phyloP scores from a whole-genome alignment of 164 flowering plant species.

The Kingdonia uniflora region DNA sequence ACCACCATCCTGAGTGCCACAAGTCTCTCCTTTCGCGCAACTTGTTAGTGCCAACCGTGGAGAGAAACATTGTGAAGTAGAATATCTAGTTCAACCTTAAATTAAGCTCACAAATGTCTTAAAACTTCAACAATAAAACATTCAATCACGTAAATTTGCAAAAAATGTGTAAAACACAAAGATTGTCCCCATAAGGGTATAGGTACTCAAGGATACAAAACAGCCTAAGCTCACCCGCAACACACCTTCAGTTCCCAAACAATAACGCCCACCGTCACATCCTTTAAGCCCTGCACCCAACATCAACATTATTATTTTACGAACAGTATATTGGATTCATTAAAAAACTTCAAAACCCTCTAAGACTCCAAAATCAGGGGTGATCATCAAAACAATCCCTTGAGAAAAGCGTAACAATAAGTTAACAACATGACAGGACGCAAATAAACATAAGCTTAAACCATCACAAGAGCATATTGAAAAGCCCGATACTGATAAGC shows the following conservation, averaged over 20 bases:
- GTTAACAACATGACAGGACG: too few species aligned
- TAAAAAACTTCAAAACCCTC: too few species aligned
- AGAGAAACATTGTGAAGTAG: constrained; percentile 66
- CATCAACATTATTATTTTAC: neutral
- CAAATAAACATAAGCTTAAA: too few species aligned
- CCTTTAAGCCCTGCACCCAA: constrained; percentile 45
- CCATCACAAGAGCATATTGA: too few species aligned
- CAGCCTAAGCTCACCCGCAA: constrained; percentile 86
- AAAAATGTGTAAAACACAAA: too few species aligned
- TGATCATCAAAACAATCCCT: too few species aligned
- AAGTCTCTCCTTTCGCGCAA: constrained; percentile 35
- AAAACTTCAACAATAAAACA: too few species aligned
- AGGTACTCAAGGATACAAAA: constrained; percentile 60
- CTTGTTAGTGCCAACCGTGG: constrained; percentile 66
- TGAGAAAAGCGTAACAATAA: too few species aligned
- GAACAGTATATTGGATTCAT: too few species aligned
- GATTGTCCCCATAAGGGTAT: too few species aligned
- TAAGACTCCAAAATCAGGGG: too few species aligned
- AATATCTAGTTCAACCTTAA: constrained; percentile 45
- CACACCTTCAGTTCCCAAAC: constrained; percentile 84
- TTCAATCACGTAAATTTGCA: too few species aligned
- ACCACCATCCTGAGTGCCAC: constrained; percentile 97
- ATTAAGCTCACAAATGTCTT: constrained; percentile 12
- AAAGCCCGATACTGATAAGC: neutral
- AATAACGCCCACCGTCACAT: constrained; percentile 51